Conservation (phyloP, 441 rosid genomes). For the Erysimum cheiri region DNA sequence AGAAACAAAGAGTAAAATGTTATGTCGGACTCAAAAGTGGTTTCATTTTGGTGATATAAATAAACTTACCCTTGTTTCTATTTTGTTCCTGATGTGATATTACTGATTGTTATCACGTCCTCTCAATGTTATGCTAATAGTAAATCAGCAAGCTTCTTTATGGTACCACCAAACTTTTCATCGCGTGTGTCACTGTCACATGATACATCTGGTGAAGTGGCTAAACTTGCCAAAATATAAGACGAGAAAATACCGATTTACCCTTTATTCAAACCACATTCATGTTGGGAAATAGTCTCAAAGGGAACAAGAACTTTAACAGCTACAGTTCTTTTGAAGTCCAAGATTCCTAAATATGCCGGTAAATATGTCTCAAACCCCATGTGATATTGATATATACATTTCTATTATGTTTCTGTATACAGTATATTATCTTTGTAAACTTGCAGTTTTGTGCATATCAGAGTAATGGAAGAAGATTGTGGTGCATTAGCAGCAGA, state of each 20-base stretch:
- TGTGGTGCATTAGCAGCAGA: conserved; percentile 71
- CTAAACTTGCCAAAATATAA: conserved; percentile 29
- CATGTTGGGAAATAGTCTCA: conserved; percentile 46
- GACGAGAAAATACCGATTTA: conserved; percentile 23
- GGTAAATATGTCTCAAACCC: conserved; percentile 43
- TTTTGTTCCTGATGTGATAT: conserved; percentile 23
- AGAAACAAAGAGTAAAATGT: conserved; percentile 3
- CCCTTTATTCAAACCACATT: conserved; percentile 30
- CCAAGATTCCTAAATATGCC: conserved; percentile 46
- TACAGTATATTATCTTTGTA: conserved; percentile 2
- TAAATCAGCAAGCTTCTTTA: conserved; percentile 30
- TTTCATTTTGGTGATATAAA: not conserved
- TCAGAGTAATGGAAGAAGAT: conserved; percentile 56
- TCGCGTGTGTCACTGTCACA: conserved; percentile 29
- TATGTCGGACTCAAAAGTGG: conserved; percentile 18
- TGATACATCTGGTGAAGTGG: conserved; percentile 31
- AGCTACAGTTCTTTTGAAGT: conserved; percentile 51
- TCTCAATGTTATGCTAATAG: conserved; percentile 40
- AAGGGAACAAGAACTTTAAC: conserved; percentile 44
- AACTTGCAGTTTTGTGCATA: conserved; percentile 16
- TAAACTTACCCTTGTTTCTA: conserved; percentile 31
- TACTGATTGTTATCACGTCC: conserved; percentile 35
- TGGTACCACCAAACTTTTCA: conserved; percentile 42
- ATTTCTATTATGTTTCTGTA: not conserved
- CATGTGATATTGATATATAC: conserved; percentile 31